These are phyloP conservation scores for Clarireedia homoeocarpa DNA, from an alignment of 2,329 filamentous ascomycete genomes.

Conservation along the genomic window DNA sequence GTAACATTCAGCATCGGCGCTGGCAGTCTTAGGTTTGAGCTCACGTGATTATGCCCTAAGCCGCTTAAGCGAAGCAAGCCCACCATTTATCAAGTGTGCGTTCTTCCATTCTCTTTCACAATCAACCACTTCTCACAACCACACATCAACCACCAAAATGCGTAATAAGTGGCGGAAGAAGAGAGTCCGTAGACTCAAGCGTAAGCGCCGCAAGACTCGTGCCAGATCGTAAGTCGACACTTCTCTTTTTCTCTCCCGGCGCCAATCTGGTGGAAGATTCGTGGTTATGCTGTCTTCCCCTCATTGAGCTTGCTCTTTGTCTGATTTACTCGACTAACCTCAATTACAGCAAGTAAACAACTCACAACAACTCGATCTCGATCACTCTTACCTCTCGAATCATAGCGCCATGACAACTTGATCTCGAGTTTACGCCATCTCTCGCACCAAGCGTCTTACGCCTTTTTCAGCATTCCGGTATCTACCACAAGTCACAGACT, in stretches of 20 bases:
- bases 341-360: conserved; percentile 36
- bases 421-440: conserved; percentile 27
- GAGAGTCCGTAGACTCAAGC: conserved; percentile 97
- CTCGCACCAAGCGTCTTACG: conserved; percentile 29
- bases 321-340: conserved; percentile 11
- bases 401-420: conserved; percentile 31
- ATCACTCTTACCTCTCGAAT: conserved; percentile 28
- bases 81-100: too few relatives aligned
- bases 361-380: conserved; percentile 36
- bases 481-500: conserved; percentile 23
- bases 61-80: too few relatives aligned
- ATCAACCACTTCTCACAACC: not conserved
- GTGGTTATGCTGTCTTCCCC: not conserved
- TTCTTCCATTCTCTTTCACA: too few relatives aligned
- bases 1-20: too few relatives aligned
- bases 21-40: too few relatives aligned
- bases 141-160: conserved; percentile 33
- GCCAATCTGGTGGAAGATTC: not conserved
- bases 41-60: too few relatives aligned
- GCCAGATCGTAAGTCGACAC: conserved; percentile 73
- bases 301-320: not conserved
- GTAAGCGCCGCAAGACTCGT: conserved; percentile 99
- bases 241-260: not conserved
- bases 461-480: conserved; percentile 30
- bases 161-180: conserved; percentile 99